Percentiles rank a stretch among this genome's conserved stretches.
Conservation (phyloP, 371 early-diverging fungal genomes). For the Actinomucor elegans region DNA sequence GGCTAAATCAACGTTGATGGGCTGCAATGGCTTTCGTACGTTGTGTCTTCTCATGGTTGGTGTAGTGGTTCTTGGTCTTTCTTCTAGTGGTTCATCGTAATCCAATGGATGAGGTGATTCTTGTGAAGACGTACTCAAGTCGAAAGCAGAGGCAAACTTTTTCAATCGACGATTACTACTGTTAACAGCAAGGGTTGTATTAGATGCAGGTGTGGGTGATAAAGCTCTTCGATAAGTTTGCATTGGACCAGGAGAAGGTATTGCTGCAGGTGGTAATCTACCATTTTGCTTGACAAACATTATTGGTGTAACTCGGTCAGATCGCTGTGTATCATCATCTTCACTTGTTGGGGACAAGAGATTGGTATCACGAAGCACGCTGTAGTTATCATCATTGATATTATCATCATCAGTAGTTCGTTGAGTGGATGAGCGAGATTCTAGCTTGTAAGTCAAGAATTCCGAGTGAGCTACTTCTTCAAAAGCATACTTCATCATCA, state of each 20-base stretch:
- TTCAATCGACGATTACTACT: slow-evolving; percentile 6
- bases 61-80: slow-evolving; percentile 24
- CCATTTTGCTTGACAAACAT: background rate
- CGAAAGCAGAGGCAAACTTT: slow-evolving; percentile 30
- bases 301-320: background rate
- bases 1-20: slow-evolving; percentile 25
- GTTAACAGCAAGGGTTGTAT: background rate
- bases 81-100: slow-evolving; percentile 1
- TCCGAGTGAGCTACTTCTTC: slow-evolving; percentile 12
- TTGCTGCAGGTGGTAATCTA: background rate
- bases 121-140: slow-evolving; percentile 18
- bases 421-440: background rate
- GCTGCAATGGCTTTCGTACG: slow-evolving; percentile 1
- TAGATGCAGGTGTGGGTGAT: slow-evolving; percentile 1
- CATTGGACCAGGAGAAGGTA: background rate
- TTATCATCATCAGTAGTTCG: background rate
- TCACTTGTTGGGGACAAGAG: slow-evolving; percentile 4
- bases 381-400: slow-evolving; percentile 2
- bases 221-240: background rate
- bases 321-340: background rate
- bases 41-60: slow-evolving; percentile 19
- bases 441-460: slow-evolving; percentile 4
- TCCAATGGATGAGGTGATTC: background rate
- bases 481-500: slow-evolving; percentile 23
- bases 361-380: slow-evolving; percentile 9